Base-by-base conservation (phyloP, 2,329 filamentous ascomycete species). In the Ploettnerulaceae sp. region DNA sequence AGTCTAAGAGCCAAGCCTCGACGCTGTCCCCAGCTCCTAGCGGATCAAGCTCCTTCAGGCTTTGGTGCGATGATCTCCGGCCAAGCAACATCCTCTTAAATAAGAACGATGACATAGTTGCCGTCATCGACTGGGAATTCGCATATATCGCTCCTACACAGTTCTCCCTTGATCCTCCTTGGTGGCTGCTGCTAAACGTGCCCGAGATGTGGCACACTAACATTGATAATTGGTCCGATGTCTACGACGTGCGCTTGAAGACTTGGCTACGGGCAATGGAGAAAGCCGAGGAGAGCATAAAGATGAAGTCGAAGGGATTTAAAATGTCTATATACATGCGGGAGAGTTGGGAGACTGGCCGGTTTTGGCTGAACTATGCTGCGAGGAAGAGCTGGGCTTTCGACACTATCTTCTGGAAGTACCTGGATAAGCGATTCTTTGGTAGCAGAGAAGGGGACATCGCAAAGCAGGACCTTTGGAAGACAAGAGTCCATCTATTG, bases 311-410 rank as follows among this genome's bases (percentile, higher is more conserved):
- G 9, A 18, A 45, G 15, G 7, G 17, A 25, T 32, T 41, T 8
- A 3, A 18, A 2, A 17, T 49, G 17, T 69, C 64, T 0, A 47
- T 35, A 12, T 53, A 63, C 3, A 69, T 70, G 64, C 52, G n/a
- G n/a, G n/a, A n/a, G n/a, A n/a, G n/a, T n/a, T n/a, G n/a, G n/a
- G n/a, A n/a, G n/a, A n/a, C n/a, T 3, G 48, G 57, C 5, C 50
- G 54, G 1, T 67, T 64, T 52, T 61, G 61, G 61, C 14, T 67
- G 12, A 62, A 55, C 42, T 67, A 66, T 22, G 66, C 61, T 2
- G 62, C 61, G 4, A 61, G 63, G 31, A 66, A 66, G 29, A 66
- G 63, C 43, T 68, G 63, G 62, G 63, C 60, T 0, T 67, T 69
- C 51, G 67, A 70, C 44, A 52, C 53, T 12, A 48, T 69, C 7